phyloP scores from a whole-genome alignment of 2,329 filamentous ascomycete genomes.

The Westerdykella sp. region DNA sequence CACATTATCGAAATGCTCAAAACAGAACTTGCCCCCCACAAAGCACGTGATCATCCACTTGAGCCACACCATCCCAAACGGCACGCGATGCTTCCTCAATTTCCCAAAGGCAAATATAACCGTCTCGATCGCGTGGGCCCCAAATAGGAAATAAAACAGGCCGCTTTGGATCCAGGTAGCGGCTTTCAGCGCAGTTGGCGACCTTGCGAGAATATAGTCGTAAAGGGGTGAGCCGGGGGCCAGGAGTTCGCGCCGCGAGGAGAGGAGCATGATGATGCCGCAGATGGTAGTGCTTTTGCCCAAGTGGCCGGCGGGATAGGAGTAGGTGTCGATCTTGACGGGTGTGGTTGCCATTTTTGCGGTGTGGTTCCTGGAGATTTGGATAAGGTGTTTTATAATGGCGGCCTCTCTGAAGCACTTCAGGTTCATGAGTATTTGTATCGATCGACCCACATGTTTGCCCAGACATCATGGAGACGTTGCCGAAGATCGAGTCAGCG shows the following conservation, averaged over 20 bases:
- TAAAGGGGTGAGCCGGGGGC: slow-evolving; percentile 16
- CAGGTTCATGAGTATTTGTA: no score
- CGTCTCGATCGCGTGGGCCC: slow-evolving; percentile 18
- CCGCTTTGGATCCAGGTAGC: slow-evolving; percentile 17
- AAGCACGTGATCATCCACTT: slow-evolving; percentile 24
- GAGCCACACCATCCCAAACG: slow-evolving; percentile 13
- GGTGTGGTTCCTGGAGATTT: no score
- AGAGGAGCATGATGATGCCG: slow-evolving; percentile 21
- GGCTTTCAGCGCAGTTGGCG: slow-evolving; percentile 7
- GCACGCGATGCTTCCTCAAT: slow-evolving; percentile 12
- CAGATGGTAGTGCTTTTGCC: slow-evolving; percentile 18
- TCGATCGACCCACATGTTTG: no score
- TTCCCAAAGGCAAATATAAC: slow-evolving; percentile 12
- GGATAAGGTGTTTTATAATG: no score
- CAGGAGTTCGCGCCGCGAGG: slow-evolving; percentile 12
- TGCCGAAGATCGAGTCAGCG: no score
- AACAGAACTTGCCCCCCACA: slow-evolving; percentile 18
- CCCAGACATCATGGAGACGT: no score
- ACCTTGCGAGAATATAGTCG: slow-evolving; percentile 9
- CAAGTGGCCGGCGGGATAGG: slow-evolving; percentile 9
- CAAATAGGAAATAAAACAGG: slow-evolving; percentile 20
- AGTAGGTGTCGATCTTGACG: slow-evolving; percentile 13
- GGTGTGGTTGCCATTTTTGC: neutral
- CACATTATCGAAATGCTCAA: slow-evolving; percentile 17
- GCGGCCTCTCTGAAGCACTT: no score